Evolutionary conservation across 768 basidiomycete species (phyloP), one percentile per base, ranked within the genome.

Genomic region (Cubamyces sp.): DNA sequence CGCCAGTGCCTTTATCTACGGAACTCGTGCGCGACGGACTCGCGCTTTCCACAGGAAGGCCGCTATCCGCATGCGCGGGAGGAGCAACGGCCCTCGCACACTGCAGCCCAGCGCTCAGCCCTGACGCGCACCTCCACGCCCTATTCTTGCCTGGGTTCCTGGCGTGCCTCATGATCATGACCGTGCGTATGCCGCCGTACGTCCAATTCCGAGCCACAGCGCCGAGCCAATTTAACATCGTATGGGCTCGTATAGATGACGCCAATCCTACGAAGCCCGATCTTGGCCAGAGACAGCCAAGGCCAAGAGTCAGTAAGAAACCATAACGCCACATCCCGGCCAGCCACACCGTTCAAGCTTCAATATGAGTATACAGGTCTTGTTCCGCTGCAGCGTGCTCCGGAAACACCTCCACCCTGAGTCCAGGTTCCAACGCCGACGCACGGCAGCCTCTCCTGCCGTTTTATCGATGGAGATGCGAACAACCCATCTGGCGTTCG

Each of bases 131-230:
- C 39, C 25, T 23, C 43, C 42, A 43, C 43, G 37, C 48, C 48
- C 57, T 57, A 57, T 57, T 57, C 57, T 57, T 57, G 57, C 57
- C 8, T 26, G 8, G 47, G 34, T 23, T 28, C 57, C 57, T 57
- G 47, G 57, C 25, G 25, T 18, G 57, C 57, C 57, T 26, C 34
- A 34, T 34, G 34, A 34, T 49, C 48, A 49, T 49, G 48, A 49
- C 48, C 25, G 25, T 26, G 14, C 46, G 34, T 34, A 34, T 34
- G 34, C 34, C 34, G 28, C 28, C 28, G 34, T 34, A 11, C 34
- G 5, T 21, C 23, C 46, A 25, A 47, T 21, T 19, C 48, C 26
- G 19, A 26, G 48, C 8, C 14, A 15, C 28, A 15, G 34, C 34
- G 34, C 34, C 34, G 34, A 34, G 34, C 34, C 34, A 34, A 34